Percentiles rank a stretch among this genome's conserved stretches.
phyloP scores from a whole-genome alignment of 2,329 filamentous ascomycete genomes.

The Periglandula ipomoeae region DNA sequence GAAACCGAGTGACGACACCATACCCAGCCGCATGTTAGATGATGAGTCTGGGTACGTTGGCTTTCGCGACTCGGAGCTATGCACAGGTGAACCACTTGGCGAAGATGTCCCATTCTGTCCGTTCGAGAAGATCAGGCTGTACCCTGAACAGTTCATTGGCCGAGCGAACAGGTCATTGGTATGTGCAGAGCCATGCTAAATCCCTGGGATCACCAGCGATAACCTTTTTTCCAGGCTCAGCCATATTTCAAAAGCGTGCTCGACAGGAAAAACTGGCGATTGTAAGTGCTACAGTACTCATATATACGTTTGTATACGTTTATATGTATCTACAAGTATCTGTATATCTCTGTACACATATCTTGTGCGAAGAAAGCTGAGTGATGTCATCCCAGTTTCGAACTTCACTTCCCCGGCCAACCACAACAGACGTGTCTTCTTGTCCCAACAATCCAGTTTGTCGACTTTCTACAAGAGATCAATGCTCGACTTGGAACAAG shows the following conservation, averaged over 20 bases:
- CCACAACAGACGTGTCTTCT: slow-evolving; percentile 51
- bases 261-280: slow-evolving; percentile 58
- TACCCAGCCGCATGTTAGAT: background rate
- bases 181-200: slow-evolving; percentile 7
- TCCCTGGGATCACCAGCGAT: background rate
- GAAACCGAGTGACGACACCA: background rate
- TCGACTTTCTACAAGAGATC: slow-evolving; percentile 53
- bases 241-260: slow-evolving; percentile 51
- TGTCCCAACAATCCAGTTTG: slow-evolving; percentile 57
- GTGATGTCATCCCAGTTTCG: slow-evolving; percentile 45
- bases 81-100: slow-evolving; percentile 15
- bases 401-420: slow-evolving; percentile 45
- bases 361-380: background rate
- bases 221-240: slow-evolving; percentile 21
- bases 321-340: no score
- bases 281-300: no score
- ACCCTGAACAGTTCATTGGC: slow-evolving; percentile 50
- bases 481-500: slow-evolving; percentile 46
- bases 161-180: slow-evolving; percentile 40
- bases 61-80: slow-evolving; percentile 17
- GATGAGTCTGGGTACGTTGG: background rate
- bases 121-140: slow-evolving; percentile 45
- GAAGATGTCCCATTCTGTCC: slow-evolving; percentile 33
- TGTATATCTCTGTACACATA: no score
- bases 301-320: no score